Evolutionary conservation across 2,329 filamentous ascomycete species (phyloP), one percentile per base, ranked within the genome.

Genomic region (Diaporthe sp.): DNA sequence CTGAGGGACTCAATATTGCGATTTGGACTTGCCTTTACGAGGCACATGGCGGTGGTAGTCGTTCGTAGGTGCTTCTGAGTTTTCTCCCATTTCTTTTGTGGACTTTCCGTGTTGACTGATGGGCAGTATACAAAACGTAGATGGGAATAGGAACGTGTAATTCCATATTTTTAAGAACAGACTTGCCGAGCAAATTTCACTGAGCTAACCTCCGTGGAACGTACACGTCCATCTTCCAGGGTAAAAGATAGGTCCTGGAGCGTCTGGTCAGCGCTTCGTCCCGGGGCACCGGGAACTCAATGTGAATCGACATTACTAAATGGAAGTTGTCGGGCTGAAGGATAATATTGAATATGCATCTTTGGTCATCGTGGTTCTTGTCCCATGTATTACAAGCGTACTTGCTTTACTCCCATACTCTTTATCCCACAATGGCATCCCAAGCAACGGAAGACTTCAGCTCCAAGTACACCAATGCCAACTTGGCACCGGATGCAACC

Each of bases 401-500:
- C 8, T 47, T 8, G 12, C 3, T 37, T 10, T 13, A 6, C 39
- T 20, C n/a, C 47, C 15, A 25, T 8, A 63, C n/a, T 31, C 2
- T 4, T 28, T 31, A 47, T n/a, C 9, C 9, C 60, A 47, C 15
- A 20, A 63, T 63, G 60, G n/a, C 39, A 28, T 47, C 60, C n/a
- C 25, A 20, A 39, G 60, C 60, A 47, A 8, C 57, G 20, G 60
- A 63, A 47, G 60, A 63, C 39, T 63, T 63, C 60, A 47, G 39
- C 60, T 25, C 60, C 6, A 63, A 63, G 34, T 63, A 63, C n/a
- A 63, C 60, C 7, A 63, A 63, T 31, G 60, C 60, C n/a, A 63
- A 63, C 25, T 31, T 63, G 22, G 60, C 60, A 47, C 39, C 60
- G 7, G 39, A 63, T 12, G 13, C 60, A 28, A 28, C 39, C 5